Percentiles rank a stretch among this genome's conserved stretches.
These are phyloP conservation scores for Didymella lethalis DNA, from an alignment of 2,329 filamentous ascomycete genomes.

Conservation along the genomic window DNA sequence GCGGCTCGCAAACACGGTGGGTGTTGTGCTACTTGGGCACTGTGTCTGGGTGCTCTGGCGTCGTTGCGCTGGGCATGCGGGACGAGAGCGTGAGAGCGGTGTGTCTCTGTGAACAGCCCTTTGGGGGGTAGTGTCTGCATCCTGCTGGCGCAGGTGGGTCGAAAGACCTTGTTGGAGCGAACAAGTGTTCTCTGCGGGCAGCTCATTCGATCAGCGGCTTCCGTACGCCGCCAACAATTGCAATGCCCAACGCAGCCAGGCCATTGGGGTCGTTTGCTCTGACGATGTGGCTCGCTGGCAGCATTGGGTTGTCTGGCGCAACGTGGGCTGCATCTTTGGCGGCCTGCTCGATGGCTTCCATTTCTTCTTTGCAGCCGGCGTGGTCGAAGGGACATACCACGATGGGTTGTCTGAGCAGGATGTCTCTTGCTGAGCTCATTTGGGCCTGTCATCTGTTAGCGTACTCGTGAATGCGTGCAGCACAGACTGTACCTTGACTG, in stretches of 20 bases:
- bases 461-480: neutral
- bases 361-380: conserved; percentile 95
- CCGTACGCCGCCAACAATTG: conserved; percentile 67
- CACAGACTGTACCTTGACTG: conserved; percentile 75
- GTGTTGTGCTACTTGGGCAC: neutral
- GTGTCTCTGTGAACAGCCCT: neutral
- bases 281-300: conserved; percentile 86
- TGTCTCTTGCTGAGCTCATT: conserved; percentile 86
- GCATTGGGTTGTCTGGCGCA: conserved; percentile 87
- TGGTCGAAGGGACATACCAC: conserved; percentile 96
- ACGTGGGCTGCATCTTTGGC: conserved; percentile 91
- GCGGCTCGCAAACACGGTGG: neutral
- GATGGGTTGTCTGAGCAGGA: conserved; percentile 87
- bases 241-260: conserved; percentile 66
- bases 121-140: neutral
- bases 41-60: neutral
- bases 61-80: neutral
- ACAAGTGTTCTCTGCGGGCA: neutral
- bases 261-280: conserved; percentile 75
- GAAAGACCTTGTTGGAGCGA: neutral
- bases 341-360: conserved; percentile 96
- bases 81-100: neutral
- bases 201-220: conserved; percentile 72
- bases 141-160: neutral
- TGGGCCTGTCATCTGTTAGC: conserved; percentile 74